Evolutionary conservation across 352 stramenopile species (phyloP), one percentile per base, ranked within the genome.

Genomic region (Phytophthora meadii): DNA sequence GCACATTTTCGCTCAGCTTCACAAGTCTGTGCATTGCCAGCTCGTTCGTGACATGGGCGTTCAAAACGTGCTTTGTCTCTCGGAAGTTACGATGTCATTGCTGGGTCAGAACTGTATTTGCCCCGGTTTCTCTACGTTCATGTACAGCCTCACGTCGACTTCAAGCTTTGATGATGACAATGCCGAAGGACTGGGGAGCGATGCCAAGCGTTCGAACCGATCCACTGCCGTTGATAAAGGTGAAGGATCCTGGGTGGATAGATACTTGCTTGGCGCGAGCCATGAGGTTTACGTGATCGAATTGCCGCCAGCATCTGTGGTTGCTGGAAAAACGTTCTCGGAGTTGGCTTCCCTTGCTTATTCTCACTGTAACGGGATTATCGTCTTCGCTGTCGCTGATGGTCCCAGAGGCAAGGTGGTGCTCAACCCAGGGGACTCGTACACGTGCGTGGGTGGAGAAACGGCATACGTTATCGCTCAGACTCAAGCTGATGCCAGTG

Each of bases 21-120:
- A 95, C 25, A 67, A 84, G 24, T 92, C 85, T 2, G 80, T 82
- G 46, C 91, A 95, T 42, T 86, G 81, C 6, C 77, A 89, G 39
- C 71, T 95, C 22, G 71, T 95, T 42, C 79, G 90, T 11, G 81
- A 93, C 40, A 76, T 95, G 48, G 76, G 87, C 19, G 82, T 92
- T 25, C 86, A 93, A 40, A 93, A 92, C 52, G 81, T 85, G 27
- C 58, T 94, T 4, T 95, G 87, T 51, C 91, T 94, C 8, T 89
- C 82, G 4, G 87, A 95, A 54, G 70, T 94, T 14, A 84, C 90
- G 53, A 68, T 92, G 58, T 95, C 85, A 28, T 57, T 95, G 25
- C 61, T 95, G n/a, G 87, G 75, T 2, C 87, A 95, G 63, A 94
- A 93, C 73, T 95, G 87, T 48, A 79, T 94, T 48, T 95, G 87